Evolutionary conservation across 2,329 filamentous ascomycete genomes (phyloP), one percentile per base, ranked within the genome.

Genomic region (Ascochyta rabiei): DNA sequence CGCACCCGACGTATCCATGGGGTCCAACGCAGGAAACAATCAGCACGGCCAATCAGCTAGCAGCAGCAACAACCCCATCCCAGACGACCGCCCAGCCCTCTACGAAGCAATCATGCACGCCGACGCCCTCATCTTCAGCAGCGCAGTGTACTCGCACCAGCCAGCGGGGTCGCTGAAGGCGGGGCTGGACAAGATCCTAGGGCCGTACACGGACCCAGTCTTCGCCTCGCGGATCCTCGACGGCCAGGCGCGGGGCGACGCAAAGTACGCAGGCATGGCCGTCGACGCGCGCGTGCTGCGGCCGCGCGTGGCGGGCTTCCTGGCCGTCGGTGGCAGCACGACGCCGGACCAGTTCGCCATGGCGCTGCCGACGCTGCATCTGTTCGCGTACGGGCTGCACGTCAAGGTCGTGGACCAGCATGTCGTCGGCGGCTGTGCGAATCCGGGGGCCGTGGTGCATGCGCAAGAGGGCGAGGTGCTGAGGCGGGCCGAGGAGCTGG

Each of bases 271-370:
- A 1, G 6, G 2, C 12, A 54, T 54, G 50, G 19, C 3, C 16
- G 37, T 51, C 18, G 55, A 57, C 21, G 18, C n/a, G n/a, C 46
- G 55, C 3, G 39, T 58, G 8, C 28, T 58, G 6, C 47, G 48
- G 13, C 50, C 55, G 1, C 31, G 55, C 1, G 46, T 58, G 3
- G 34, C 31, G 3, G 55, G 33, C 0, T 58, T 58, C 18, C 24
- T 58, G 9, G 47, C 46, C 4, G 47, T 54, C 1, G 55, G 55
- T 7, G 55, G 50, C 1, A 44, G 37, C 9, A 58, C 50, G 10
- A 58, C 55, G 38, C 46, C 50, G 4, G 55, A 58, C 33, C 55
- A 58, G 31, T 58, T 58, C 13, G 45, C 55, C 16, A 50, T 58
- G 46, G 55, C 43, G 24, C 37, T 58, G 33, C 55, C 55, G n/a